A percentile compares a stretch with the other conserved stretches of the same genome.
These are phyloP conservation scores for Fraxinus angustifolia DNA, from an alignment of 305 asterid species.

Conservation along the genomic window DNA sequence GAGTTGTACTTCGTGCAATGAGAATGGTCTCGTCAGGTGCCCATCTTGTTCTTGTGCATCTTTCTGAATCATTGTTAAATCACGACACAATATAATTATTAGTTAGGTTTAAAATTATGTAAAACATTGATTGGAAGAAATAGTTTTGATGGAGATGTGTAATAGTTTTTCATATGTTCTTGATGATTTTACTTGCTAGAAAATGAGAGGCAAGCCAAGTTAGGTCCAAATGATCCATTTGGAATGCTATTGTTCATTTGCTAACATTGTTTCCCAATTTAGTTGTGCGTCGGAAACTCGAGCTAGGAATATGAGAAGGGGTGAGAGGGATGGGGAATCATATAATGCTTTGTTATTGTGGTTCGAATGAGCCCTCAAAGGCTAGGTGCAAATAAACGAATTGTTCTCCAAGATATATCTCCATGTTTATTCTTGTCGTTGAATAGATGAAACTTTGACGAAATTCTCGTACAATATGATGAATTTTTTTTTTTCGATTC, in stretches of 20 bases:
- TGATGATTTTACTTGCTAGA: constrained; percentile 24
- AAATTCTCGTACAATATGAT: not conserved
- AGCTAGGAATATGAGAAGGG: not conserved
- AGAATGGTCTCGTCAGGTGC: constrained; percentile 96
- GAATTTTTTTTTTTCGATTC: not conserved
- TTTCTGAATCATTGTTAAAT: constrained; percentile 29
- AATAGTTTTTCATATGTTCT: constrained; percentile 10
- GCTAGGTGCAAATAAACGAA: not conserved
- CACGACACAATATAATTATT: not conserved
- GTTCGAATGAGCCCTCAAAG: not conserved
- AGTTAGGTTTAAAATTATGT: constrained; percentile 3
- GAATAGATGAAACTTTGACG: not conserved
- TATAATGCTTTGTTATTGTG: constrained; percentile 6
- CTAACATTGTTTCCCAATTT: constrained; percentile 9
- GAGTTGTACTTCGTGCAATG: constrained; percentile 77
- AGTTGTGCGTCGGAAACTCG: not conserved
- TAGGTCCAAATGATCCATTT: not conserved
- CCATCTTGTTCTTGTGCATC: constrained; percentile 68
- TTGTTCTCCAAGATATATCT: not conserved
- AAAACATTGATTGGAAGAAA: not conserved
- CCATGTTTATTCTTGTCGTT: not conserved
- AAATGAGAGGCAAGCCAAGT: not conserved
- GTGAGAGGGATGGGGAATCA: not conserved
- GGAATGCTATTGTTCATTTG: constrained; percentile 16
- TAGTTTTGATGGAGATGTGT: constrained; percentile 4